Base-by-base conservation (phyloP, 163 green algal species). In the Trebouxiophyceae sp. region DNA sequence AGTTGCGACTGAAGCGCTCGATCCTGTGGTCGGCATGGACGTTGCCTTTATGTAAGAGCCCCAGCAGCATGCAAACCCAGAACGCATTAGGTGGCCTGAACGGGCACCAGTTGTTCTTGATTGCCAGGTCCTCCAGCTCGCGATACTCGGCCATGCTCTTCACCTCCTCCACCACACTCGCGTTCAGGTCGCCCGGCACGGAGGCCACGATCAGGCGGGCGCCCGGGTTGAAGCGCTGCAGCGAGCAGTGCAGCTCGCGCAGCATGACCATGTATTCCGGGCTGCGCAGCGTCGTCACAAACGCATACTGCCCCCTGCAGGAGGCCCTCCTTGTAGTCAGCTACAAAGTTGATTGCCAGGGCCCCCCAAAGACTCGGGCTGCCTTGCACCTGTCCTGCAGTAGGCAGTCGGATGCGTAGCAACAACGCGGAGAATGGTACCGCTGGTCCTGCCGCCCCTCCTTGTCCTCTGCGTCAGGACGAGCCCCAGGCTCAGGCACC, bases 1-100 rank as follows among this genome's bases (percentile, higher is more conserved):
- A 71, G 24, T 71, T 71, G 12, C 19, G 12, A 12, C 12, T 16
- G 39, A 50, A 50, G n/a, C n/a, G n/a, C n/a, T 50, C 39, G 12
- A 50, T 12, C 39, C 39, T 50, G 39, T n/a, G n/a, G n/a, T n/a
- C n/a, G n/a, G n/a, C n/a, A n/a, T n/a, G n/a, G n/a, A n/a, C n/a
- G n/a, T n/a, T n/a, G n/a, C n/a, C n/a, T n/a, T n/a, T n/a, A n/a
- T n/a, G n/a, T n/a, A n/a, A n/a, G n/a, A n/a, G n/a, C n/a, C n/a
- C n/a, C n/a, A n/a, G n/a, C n/a, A n/a, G n/a, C n/a, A n/a, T n/a
- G n/a, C n/a, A n/a, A n/a, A n/a, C n/a, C n/a, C n/a, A n/a, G n/a
- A n/a, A n/a, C n/a, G n/a, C n/a, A n/a, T n/a, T n/a, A n/a, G n/a
- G n/a, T n/a, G n/a, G n/a, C n/a, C n/a, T n/a, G n/a, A n/a, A n/a